These are phyloP conservation scores for Erythrophleum ivorense DNA, from an alignment of 331 rosid genomes.

Conservation along the genomic window DNA sequence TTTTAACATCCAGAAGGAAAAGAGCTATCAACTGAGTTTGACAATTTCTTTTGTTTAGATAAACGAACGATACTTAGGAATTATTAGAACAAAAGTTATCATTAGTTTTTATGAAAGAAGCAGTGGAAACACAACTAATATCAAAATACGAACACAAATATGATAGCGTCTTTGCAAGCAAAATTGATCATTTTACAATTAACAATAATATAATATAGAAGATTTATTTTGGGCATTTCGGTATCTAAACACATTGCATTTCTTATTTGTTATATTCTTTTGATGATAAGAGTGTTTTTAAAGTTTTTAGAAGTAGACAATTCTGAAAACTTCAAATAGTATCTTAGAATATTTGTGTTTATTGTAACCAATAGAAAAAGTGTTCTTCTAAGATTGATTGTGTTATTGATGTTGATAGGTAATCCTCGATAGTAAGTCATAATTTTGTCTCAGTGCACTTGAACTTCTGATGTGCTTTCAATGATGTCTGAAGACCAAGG, in stretches of 20 bases:
- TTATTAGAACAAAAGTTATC: neutral
- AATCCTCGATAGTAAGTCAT: neutral
- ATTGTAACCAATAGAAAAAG: neutral
- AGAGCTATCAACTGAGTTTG: neutral
- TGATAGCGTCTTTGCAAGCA: neutral
- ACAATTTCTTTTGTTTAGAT: neutral
- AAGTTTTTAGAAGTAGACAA: neutral
- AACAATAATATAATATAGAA: neutral
- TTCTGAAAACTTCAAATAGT: neutral
- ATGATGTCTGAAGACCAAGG: neutral
- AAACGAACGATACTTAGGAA: neutral
- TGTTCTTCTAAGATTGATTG: neutral
- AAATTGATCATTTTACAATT: neutral
- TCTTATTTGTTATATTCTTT: neutral
- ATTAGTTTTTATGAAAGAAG: neutral
- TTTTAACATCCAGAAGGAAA: neutral
- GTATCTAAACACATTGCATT: neutral
- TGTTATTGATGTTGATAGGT: neutral
- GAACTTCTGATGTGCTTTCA: neutral
- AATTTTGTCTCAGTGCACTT: neutral
- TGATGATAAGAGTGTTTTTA: neutral
- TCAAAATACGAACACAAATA: neutral
- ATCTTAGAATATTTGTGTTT: neutral
- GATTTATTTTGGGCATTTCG: neutral
- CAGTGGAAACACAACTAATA: neutral